These are phyloP conservation scores for Gonium pectorale DNA, from an alignment of 139 green algal species.

Conservation along the genomic window DNA sequence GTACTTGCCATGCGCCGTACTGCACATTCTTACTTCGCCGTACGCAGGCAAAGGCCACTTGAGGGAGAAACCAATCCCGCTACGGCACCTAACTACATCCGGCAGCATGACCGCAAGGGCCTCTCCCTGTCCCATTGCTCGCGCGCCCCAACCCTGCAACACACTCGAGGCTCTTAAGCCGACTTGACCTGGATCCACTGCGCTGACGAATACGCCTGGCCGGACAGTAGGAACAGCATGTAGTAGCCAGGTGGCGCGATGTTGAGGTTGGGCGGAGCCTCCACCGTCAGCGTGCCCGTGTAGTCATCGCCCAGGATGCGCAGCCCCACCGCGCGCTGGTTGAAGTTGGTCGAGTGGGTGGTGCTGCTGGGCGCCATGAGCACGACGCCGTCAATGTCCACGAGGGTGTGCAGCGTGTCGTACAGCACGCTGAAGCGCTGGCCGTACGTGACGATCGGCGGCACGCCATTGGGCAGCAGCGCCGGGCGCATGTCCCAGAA, in stretches of 20 bases:
- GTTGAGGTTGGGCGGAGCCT: slow-evolving; percentile 44
- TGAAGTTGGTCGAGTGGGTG: slow-evolving; percentile 59
- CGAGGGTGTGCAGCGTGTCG: background rate
- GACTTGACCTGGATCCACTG: slow-evolving; percentile 38
- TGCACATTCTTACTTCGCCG: no score
- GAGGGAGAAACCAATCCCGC: no score
- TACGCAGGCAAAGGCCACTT: no score
- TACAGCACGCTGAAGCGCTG: slow-evolving; percentile 9
- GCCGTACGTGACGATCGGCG: background rate
- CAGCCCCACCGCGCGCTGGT: slow-evolving; percentile 58
- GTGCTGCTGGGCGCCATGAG: slow-evolving; percentile 49
- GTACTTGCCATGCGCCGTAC: no score
- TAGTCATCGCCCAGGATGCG: slow-evolving; percentile 22
- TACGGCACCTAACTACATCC: no score
- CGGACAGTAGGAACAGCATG: slow-evolving; percentile 33
- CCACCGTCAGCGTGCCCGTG: slow-evolving; percentile 25
- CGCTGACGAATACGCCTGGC: slow-evolving; percentile 24
- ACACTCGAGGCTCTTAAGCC: no score
- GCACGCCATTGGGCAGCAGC: background rate
- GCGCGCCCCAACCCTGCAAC: no score
- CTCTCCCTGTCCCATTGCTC: no score
- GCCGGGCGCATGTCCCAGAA: slow-evolving; percentile 41
- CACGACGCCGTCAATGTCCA: slow-evolving; percentile 36
- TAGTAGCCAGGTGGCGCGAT: slow-evolving; percentile 42
- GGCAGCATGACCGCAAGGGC: no score